Base-by-base conservation (phyloP, 495 filamentous ascomycete species). In the Annulohypoxylon bovei region DNA sequence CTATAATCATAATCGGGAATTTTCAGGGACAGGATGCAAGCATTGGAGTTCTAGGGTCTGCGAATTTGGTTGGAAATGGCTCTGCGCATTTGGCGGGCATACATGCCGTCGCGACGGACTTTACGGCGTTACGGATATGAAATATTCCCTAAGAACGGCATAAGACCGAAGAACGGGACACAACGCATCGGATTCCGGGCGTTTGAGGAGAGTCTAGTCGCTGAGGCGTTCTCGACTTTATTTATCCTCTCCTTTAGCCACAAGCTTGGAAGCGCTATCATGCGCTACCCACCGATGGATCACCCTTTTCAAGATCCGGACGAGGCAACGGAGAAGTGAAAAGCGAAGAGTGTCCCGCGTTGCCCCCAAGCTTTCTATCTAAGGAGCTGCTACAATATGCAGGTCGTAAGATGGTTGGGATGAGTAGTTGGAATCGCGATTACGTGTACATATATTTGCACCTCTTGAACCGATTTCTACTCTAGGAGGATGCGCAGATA, bases 121-220 rank as follows among this genome's bases (percentile, higher is more conserved):
- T 68, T 65, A 37, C 60, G 70, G 64, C 64, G 64, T 72, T 72
- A 65, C 40, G 64, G 65, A 55, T 52, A 55, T 37, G 59, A 32
- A 8, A 18, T 16, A 61, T 68, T 68, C 47, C 46, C 40, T 42
- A 42, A 23, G 35, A 49, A 50, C 30, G 64, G 59, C 28, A 60
- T 42, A 49, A 65, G 52, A 58, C 56, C 62, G 57, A 63, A 58
- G 58, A 46, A 56, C 18, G 53, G 46, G 59, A 64, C 68, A 65
- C 55, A 68, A 40, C 32, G 27, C 54, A 61, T 65, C 64, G 22
- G 54, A 56, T 57, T 27, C 54, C 55, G 60, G 69, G 70, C 63
- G 65, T 72, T 72, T 6, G 22, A 47, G 46, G 60, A 32, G 46
- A 65, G 44, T 65, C 55, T 33, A 50, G 28, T 57, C 32, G 20